Evolutionary conservation across 1,284 basidiomycete genomes (phyloP).

Genomic region (Ganoderma boninense): DNA sequence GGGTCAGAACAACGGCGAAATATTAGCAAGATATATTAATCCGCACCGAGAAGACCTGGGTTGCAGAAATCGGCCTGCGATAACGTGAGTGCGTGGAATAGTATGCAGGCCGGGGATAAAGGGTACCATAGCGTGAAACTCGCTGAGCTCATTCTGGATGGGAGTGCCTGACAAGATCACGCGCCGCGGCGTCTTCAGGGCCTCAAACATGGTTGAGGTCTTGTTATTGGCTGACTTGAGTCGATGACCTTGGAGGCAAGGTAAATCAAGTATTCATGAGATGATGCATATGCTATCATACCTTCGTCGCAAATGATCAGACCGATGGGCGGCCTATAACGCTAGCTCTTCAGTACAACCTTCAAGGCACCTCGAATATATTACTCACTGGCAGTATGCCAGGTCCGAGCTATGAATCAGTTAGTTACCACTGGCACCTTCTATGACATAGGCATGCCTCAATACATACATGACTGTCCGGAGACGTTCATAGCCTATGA

Average conservation of each 20-base stretch:
- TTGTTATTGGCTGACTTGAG: conserved; percentile 94
- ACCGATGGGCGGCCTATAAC: conserved; percentile 82
- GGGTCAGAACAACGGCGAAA: neutral
- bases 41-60: conserved; percentile 83
- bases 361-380: neutral
- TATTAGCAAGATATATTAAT: conserved; percentile 28
- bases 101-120: neutral
- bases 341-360: neutral
- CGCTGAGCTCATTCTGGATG: conserved; percentile 95
- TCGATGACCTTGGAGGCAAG: conserved; percentile 77
- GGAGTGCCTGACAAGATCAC: conserved; percentile 97
- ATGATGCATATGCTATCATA: conserved; percentile 35
- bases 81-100: conserved; percentile 10
- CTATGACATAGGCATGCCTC: neutral
- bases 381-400: conserved; percentile 61
- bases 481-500: conserved; percentile 96
- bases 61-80: conserved; percentile 91
- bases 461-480: conserved; percentile 76
- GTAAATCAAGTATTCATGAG: neutral
- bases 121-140: conserved; percentile 92
- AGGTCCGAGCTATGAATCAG: conserved; percentile 59
- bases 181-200: conserved; percentile 76
- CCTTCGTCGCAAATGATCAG: conserved; percentile 97
- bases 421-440: conserved; percentile 13
- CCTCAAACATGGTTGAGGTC: conserved; percentile 90